Base-by-base conservation (phyloP, 768 basidiomycete species). In the Rhodotorula kratochvilovae region DNA sequence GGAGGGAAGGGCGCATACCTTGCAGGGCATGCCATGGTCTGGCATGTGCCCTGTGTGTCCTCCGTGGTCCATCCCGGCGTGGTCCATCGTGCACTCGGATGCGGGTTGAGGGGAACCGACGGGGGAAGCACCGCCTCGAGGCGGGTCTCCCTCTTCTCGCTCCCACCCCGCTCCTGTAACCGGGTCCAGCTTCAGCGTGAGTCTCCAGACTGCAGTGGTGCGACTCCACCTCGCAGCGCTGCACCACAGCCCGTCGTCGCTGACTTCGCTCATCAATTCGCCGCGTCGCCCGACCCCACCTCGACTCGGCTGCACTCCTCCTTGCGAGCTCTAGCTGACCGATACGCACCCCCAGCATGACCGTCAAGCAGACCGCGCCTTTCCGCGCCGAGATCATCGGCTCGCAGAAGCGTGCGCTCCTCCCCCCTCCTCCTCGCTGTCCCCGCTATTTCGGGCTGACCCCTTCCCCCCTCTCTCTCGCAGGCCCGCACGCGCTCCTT, bases 361-460 rank as follows among this genome's bases (percentile, higher is more conserved):
- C 48, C 8, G 8, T 23, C 48, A 50, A 50, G 25, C 12, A 23
- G 23, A 25, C 48, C 10, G 48, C 76, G 31, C 77, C 77, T 31
- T 77, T 76, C 77, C 68, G 71, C n/a, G 67, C 75, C 42, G 77
- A 77, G 48, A 75, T 76, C 70, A 77, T 77, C 58, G 77, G 77
- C n/a, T 76, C 75, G 39, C 70, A 76, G 65, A 70, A 72, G 68
- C 74, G 74, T 66, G 39, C 21, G 71, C 63, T 19, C 23, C 67
- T 48, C 56, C 36, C 25, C 17, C 21, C n/a, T 10, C 48, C 6
- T 11, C 36, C 29, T 27, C 17, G 11, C 51, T 48, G 48, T 16
- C 23, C 25, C n/a, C 11, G 35, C 33, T 5, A 4, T 10, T 5
- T 3, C 2, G 1, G 36, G 36, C 25, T 57, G 12, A 39, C 35